Conservation (phyloP, 371 early-diverging fungal species). For the Mortierella sp. region DNA sequence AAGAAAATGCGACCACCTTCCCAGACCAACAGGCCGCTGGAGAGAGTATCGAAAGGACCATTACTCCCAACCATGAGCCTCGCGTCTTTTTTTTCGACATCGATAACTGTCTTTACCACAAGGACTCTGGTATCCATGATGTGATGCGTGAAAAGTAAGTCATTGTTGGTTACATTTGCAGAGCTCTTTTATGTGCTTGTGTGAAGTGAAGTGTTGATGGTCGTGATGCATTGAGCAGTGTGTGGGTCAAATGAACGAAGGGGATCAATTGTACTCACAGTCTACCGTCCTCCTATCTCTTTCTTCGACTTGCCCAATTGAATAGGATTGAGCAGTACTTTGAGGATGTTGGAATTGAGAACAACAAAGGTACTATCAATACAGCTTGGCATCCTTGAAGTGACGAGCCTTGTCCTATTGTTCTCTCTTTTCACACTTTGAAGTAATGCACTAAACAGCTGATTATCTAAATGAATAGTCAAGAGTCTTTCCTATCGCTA, state of each 20-base stretch:
- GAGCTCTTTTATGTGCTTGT: neutral
- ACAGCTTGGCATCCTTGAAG: too few species aligned
- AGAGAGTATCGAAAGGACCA: conserved; percentile 28
- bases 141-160: conserved; percentile 75
- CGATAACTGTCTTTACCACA: conserved; percentile 87
- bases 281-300: neutral
- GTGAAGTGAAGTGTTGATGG: neutral
- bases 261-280: neutral
- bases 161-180: neutral
- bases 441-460: neutral
- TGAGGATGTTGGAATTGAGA: conserved; percentile 27
- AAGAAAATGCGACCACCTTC: neutral
- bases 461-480: conserved; percentile 39
- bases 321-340: conserved; percentile 46
- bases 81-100: conserved; percentile 88
- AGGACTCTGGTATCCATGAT: conserved; percentile 67
- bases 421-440: neutral
- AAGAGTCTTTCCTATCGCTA: conserved; percentile 69
- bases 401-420: too few species aligned
- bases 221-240: neutral
- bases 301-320: neutral
- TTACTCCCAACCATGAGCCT: conserved; percentile 56
- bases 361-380: conserved; percentile 18
- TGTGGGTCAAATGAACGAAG: neutral
- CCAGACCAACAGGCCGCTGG: conserved; percentile 24